Conservation (phyloP, 306 rosid species). For the Quercus variabilis region DNA sequence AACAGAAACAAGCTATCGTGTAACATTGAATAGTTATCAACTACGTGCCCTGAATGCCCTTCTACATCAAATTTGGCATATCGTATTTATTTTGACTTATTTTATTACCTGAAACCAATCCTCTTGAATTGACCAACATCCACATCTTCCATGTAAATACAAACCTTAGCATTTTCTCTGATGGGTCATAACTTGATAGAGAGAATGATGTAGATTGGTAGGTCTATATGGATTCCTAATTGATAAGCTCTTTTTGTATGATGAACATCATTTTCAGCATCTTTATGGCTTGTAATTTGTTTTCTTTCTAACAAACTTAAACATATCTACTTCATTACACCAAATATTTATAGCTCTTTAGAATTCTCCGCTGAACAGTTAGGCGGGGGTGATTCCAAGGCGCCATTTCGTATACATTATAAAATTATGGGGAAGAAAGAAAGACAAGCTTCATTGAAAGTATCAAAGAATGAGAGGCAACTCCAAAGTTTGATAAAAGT, state of each 20-base stretch:
- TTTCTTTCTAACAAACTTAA: slow-evolving; percentile 19
- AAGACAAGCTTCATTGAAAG: slow-evolving; percentile 20
- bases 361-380: slow-evolving; percentile 38
- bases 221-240: neutral
- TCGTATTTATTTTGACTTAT: slow-evolving; percentile 5
- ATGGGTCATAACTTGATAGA: slow-evolving; percentile 7
- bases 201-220: neutral
- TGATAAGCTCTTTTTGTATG: neutral
- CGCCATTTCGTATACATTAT: slow-evolving; percentile 38
- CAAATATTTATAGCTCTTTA: slow-evolving; percentile 36
- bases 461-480: slow-evolving; percentile 24
- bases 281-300: slow-evolving; percentile 22
- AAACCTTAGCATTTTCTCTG: slow-evolving; percentile 37
- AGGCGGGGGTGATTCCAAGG: slow-evolving; percentile 47
- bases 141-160: slow-evolving; percentile 33
- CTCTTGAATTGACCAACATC: slow-evolving; percentile 49
- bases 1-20: neutral
- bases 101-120: slow-evolving; percentile 23
- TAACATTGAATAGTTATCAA: slow-evolving; percentile 32
- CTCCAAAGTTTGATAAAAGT: slow-evolving; percentile 27
- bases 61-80: slow-evolving; percentile 19
- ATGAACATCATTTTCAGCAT: slow-evolving; percentile 53
- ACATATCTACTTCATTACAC: slow-evolving; percentile 24
- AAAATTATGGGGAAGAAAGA: slow-evolving; percentile 38
- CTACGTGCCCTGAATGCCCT: slow-evolving; percentile 64